Evolutionary conservation across 306 rosid genomes (phyloP).

Genomic region (Castanopsis chinensis): DNA sequence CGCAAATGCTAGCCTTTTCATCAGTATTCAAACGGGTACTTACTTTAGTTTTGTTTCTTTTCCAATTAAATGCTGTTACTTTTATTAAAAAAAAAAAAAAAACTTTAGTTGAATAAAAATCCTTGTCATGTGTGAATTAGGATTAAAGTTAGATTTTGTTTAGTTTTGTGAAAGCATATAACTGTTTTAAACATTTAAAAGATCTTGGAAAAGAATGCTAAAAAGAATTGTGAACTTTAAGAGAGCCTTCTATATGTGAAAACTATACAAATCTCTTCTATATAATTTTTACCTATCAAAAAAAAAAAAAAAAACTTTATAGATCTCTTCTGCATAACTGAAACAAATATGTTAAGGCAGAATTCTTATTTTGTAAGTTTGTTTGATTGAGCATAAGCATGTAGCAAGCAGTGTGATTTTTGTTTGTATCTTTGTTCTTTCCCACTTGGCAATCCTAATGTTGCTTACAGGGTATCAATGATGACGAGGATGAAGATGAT

Average conservation of each 20-base stretch:
- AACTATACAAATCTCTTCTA: neutral
- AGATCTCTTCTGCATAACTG: too few species aligned
- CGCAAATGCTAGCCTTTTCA: too few species aligned
- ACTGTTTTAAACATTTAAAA: neutral
- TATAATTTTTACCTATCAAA: too few species aligned
- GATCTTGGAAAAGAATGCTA: neutral
- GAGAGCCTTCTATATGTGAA: neutral
- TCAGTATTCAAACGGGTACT: too few species aligned
- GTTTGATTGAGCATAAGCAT: neutral
- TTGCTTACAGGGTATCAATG: conserved; percentile 40
- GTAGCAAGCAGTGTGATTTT: neutral
- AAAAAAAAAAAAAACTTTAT: too few species aligned
- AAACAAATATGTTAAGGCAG: too few species aligned
- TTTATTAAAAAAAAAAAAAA: too few species aligned
- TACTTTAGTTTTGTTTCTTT: too few species aligned
- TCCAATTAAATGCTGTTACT: too few species aligned
- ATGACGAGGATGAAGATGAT: conserved; percentile 5
- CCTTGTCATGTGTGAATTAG: neutral
- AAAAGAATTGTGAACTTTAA: neutral
- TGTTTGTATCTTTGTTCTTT: neutral
- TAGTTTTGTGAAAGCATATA: neutral
- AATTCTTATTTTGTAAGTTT: neutral
- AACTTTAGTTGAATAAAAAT: too few species aligned
- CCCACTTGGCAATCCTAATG: too few species aligned
- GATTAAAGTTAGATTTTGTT: neutral